Percentiles rank a stretch among this genome's conserved stretches.
Conservation (phyloP, 1,139 yeast species). For the Citeromyces hawaiiensis region DNA sequence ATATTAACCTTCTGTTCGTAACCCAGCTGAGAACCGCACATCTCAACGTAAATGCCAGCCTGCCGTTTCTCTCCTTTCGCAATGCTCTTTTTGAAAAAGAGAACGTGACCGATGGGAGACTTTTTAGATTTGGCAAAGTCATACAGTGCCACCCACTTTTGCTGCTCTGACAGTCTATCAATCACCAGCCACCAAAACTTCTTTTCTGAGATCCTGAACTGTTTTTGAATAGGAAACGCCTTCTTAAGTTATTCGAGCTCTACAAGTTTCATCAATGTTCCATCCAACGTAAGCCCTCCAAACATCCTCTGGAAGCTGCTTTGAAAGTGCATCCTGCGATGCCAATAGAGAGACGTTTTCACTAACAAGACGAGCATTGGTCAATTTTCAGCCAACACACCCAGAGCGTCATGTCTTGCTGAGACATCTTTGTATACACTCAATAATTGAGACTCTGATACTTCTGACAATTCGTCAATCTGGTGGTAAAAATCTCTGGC, state of each 20-base stretch:
- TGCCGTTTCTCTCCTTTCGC: slow-evolving; percentile 31
- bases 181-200: slow-evolving; percentile 56
- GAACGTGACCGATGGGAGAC: slow-evolving; percentile 65
- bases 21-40: slow-evolving; percentile 18
- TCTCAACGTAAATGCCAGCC: slow-evolving; percentile 24
- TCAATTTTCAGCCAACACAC: slow-evolving; percentile 1
- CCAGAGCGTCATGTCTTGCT: slow-evolving; percentile 2
- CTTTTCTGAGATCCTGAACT: slow-evolving; percentile 48
- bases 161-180: slow-evolving; percentile 32
- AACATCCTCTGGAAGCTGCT: slow-evolving; percentile 34
- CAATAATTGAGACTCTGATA: slow-evolving; percentile 24
- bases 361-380: slow-evolving; percentile 9
- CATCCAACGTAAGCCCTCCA: slow-evolving; percentile 29
- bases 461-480: slow-evolving; percentile 36
- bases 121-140: slow-evolving; percentile 29
- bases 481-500: slow-evolving; percentile 45
- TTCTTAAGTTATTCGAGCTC: slow-evolving; percentile 42
- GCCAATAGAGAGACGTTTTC: slow-evolving; percentile 8
- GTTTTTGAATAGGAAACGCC: slow-evolving; percentile 43
- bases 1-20: slow-evolving; percentile 32
- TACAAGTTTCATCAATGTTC: slow-evolving; percentile 41
- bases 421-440: not conserved
- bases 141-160: slow-evolving; percentile 52
- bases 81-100: slow-evolving; percentile 42
- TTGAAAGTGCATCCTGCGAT: slow-evolving; percentile 6